Evolutionary conservation across 805 yeast species (phyloP).

Genomic region (Teunomyces kruisii): DNA sequence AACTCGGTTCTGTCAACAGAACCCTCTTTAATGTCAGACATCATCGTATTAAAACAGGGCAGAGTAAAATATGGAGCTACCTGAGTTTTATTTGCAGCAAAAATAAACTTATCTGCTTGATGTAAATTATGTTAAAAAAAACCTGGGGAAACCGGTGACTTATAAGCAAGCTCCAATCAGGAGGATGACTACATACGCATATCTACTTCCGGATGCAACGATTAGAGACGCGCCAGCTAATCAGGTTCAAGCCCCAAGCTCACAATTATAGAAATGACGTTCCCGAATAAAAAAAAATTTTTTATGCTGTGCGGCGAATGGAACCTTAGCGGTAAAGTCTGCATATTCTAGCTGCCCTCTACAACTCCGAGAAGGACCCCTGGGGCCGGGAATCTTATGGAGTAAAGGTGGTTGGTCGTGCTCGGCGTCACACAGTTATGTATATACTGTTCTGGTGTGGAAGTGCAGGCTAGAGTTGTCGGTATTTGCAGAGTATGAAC

Average conservation of each 20-base stretch:
- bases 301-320: background rate
- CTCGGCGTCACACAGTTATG: too few relatives aligned
- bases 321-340: background rate
- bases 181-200: background rate
- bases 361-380: too few relatives aligned
- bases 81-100: constrained; percentile 1
- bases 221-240: background rate
- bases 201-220: background rate
- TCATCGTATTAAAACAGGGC: background rate
- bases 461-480: too few relatives aligned
- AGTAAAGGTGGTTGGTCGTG: too few relatives aligned
- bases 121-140: background rate
- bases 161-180: background rate
- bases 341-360: background rate
- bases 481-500: too few relatives aligned
- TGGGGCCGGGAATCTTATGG: too few relatives aligned
- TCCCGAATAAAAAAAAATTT: background rate
- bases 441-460: too few relatives aligned
- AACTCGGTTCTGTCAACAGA: constrained; percentile 1
- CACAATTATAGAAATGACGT: background rate
- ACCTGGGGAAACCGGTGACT: constrained; percentile 1
- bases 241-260: background rate
- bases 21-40: background rate
- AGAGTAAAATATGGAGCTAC: too few relatives aligned
- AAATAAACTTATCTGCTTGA: background rate